These are phyloP conservation scores for Xerocomus nothofagi DNA, from an alignment of 1,284 basidiomycete species.

Conservation along the genomic window DNA sequence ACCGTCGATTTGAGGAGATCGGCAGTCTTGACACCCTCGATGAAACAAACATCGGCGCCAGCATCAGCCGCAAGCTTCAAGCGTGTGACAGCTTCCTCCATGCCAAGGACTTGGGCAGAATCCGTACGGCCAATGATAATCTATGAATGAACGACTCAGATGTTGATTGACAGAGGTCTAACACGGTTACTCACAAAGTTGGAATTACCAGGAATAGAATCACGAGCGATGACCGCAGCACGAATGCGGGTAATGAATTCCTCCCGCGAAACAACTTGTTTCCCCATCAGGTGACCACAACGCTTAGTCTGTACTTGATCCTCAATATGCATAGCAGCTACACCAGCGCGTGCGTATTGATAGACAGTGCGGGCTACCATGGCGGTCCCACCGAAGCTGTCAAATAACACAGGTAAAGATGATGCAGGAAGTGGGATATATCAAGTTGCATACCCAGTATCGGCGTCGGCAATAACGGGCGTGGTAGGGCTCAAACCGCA, in stretches of 20 bases:
- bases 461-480: slow-evolving; percentile 80
- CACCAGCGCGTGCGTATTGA: slow-evolving; percentile 69
- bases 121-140: slow-evolving; percentile 84
- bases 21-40: slow-evolving; percentile 75
- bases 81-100: slow-evolving; percentile 75
- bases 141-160: slow-evolving; percentile 31
- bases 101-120: slow-evolving; percentile 75
- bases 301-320: slow-evolving; percentile 84
- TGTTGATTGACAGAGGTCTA: background rate
- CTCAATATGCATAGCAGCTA: slow-evolving; percentile 79
- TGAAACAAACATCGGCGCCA: slow-evolving; percentile 83
- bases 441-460: slow-evolving; percentile 57
- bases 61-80: slow-evolving; percentile 71
- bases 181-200: slow-evolving; percentile 51
- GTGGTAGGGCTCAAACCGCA: slow-evolving; percentile 60
- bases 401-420: background rate
- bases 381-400: slow-evolving; percentile 71
- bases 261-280: slow-evolving; percentile 71
- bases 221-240: slow-evolving; percentile 72
- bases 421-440: background rate
- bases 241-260: slow-evolving; percentile 77
- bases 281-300: slow-evolving; percentile 79
- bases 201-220: slow-evolving; percentile 67
- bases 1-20: slow-evolving; percentile 67
- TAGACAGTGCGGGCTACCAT: slow-evolving; percentile 77